Evolutionary conservation across 2,329 filamentous ascomycete genomes (phyloP), one percentile per base, ranked within the genome.

Genomic region (Pseudogymnoascus verrucosus): DNA sequence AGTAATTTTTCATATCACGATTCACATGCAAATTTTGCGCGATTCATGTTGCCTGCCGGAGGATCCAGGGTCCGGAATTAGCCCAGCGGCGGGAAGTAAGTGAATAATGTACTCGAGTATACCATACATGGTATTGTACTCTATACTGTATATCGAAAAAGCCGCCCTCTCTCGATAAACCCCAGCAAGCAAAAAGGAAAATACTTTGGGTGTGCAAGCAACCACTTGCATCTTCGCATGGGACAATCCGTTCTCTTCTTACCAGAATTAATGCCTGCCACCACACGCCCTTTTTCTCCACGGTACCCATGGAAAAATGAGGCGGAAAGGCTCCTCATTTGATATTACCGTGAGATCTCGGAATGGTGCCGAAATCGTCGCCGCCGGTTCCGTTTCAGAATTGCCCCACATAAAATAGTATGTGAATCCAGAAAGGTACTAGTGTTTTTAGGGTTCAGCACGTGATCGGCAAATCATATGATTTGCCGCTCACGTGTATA

Each of bases 11-110:
- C 47, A 54, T 34, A 54, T 54, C 23, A 54, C 26, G 47, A 54
- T 54, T 54, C 47, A 54, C 47, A 54, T 54, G 47, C 47, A 31
- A 54, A 54, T n/a, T 54, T 54, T 54, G 47, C 47, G 47, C 47
- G 47, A 54, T 54, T 54, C 47, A 54, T 54, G 47, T 31, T 54
- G 23, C 14, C 26, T 54, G 47, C 47, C 47, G 26, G 47, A 23
- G 47, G 47, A 54, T 54, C 26, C 47, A 54, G 47, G 47, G 47
- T 54, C 47, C 47, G 47, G 47, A 54, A 31, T 54, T 54, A 26
- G 47, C 19, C n/a, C 26, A 54, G 47, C 23, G 47, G 26, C n/a
- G 23, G 12, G 14, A 54, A 16, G 14, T 4, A 19, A 19, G 19
- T 31, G 42, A 28, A 28, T 28, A 10, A 26, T 5, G 26, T 54